Evolutionary conservation across 1,284 basidiomycete genomes (phyloP).

Genomic region (Apiotrichum porosum): DNA sequence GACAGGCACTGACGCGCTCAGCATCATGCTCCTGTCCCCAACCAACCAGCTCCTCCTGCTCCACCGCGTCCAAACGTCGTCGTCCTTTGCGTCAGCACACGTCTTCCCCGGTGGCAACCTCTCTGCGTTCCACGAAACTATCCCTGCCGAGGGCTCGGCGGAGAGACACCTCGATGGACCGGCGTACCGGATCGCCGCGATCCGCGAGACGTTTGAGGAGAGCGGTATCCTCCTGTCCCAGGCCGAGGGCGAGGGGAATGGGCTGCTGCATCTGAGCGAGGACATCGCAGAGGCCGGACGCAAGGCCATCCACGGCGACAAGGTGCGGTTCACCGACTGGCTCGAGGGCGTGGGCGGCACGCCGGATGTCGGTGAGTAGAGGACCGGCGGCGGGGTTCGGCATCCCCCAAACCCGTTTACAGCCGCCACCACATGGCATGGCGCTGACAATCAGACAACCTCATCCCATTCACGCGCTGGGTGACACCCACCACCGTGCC

Average conservation of each 20-base stretch:
- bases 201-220: constrained; percentile 20
- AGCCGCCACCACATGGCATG: no score
- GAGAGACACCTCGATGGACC: constrained; percentile 9
- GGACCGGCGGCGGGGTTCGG: no score
- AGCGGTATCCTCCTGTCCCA: constrained; percentile 15
- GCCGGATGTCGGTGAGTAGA: constrained; percentile 6
- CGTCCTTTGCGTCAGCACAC: constrained; percentile 12
- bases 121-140: constrained; percentile 8
- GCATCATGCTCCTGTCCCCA: constrained; percentile 13
- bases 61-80: constrained; percentile 12
- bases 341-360: constrained; percentile 6
- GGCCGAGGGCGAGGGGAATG: not conserved
- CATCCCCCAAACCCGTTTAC: no score
- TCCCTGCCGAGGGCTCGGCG: constrained; percentile 1
- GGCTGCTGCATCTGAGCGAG: constrained; percentile 1
- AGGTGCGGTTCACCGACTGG: constrained; percentile 13
- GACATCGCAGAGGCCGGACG: not conserved
- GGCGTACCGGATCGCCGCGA: constrained; percentile 10
- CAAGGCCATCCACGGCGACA: constrained; percentile 8
- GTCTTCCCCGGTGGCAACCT: constrained; percentile 16
- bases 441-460: constrained; percentile 12
- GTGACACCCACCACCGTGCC: constrained; percentile 10
- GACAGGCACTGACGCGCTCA: not conserved
- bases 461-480: constrained; percentile 18
- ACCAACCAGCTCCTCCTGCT: constrained; percentile 14